Evolutionary conservation across 2,329 filamentous ascomycete species (phyloP).

Genomic region (Microcyclosporella mali): DNA sequence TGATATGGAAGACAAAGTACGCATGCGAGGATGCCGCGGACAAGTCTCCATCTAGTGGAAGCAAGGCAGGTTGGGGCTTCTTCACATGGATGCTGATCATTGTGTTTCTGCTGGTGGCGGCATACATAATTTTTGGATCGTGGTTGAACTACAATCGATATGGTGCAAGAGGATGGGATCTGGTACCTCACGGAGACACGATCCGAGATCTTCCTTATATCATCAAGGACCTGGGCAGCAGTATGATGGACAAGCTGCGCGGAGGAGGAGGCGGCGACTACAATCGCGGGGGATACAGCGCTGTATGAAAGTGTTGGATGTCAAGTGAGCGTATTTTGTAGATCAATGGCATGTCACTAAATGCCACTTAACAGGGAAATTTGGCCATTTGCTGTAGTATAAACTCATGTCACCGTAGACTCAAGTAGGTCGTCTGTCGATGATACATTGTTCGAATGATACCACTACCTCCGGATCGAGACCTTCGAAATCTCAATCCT

Average conservation of each 20-base stretch:
- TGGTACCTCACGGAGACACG: constrained; percentile 85
- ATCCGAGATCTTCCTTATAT: constrained; percentile 90
- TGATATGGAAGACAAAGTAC: constrained; percentile 83
- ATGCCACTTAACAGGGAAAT: background rate
- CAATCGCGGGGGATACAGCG: constrained; percentile 85
- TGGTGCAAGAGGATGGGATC: constrained; percentile 88
- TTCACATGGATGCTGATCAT: constrained; percentile 96
- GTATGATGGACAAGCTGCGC: constrained; percentile 76
- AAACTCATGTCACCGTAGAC: background rate
- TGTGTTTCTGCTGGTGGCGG: constrained; percentile 73
- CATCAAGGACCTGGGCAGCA: constrained; percentile 77
- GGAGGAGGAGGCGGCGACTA: constrained; percentile 47
- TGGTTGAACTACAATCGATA: constrained; percentile 99
- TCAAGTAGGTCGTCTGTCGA: background rate
- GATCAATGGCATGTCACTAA: constrained; percentile 2
- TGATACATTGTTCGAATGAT: background rate
- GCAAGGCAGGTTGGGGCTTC: constrained; percentile 73
- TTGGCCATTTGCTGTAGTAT: too few relatives aligned
- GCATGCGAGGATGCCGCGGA: constrained; percentile 62
- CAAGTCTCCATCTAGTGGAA: constrained; percentile 38
- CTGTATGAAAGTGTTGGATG: constrained; percentile 53
- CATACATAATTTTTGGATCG: constrained; percentile 94
- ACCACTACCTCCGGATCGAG: background rate
- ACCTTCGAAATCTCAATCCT: too few relatives aligned
- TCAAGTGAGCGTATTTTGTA: background rate